These are phyloP conservation scores for Paecilomyces sp. DNA, from an alignment of 2,329 filamentous ascomycete species.

Conservation along the genomic window DNA sequence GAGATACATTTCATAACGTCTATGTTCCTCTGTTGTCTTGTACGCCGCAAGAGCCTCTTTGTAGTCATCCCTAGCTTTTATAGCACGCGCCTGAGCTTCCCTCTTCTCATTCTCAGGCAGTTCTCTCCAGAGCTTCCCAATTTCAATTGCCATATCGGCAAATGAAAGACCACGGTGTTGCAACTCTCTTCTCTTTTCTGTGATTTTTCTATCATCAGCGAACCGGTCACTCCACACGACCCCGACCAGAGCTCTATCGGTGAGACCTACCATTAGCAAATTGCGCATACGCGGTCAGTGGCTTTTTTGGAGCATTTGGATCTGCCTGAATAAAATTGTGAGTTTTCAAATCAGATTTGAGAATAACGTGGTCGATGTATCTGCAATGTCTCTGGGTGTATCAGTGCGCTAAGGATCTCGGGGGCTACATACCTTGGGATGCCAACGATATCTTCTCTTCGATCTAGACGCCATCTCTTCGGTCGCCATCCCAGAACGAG, in stretches of 20 bases:
- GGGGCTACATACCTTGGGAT: constrained; percentile 3
- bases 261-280: constrained; percentile 4
- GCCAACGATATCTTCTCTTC: constrained; percentile 6
- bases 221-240: background rate
- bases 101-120: constrained; percentile 5
- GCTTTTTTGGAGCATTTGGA: constrained; percentile 6
- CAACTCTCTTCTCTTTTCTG: constrained; percentile 5
- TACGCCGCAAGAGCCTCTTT: constrained; percentile 1
- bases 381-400: background rate
- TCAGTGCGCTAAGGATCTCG: background rate
- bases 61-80: constrained; percentile 3
- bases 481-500: background rate
- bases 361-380: background rate
- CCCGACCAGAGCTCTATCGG: background rate
- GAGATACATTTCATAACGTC: constrained; percentile 2
- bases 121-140: constrained; percentile 5
- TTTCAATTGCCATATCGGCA: constrained; percentile 6
- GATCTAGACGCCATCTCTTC: background rate
- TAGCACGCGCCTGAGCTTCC: constrained; percentile 1
- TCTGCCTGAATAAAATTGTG: background rate
- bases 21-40: constrained; percentile 3
- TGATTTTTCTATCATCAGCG: background rate
- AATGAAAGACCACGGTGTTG: constrained; percentile 3
- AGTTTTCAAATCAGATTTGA: background rate
- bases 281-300: constrained; percentile 4